Base-by-base conservation (phyloP, 2,329 filamentous ascomycete genomes). In the Myriangium duriaei region DNA sequence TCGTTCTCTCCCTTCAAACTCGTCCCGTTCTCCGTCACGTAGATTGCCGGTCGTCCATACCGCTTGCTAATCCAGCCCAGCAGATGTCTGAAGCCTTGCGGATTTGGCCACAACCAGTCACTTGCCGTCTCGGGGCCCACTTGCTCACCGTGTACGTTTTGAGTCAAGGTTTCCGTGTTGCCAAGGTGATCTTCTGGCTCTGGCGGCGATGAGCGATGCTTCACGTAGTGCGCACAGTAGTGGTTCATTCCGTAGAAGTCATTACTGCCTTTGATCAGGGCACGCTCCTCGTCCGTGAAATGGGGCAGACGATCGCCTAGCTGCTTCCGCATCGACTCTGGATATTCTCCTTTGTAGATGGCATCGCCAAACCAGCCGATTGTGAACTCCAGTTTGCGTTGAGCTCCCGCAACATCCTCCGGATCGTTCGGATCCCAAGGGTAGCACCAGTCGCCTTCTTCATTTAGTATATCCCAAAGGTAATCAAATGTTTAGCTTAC, bases 311-410 rank as follows among this genome's bases (percentile, higher is more conserved):
- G 75, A 54, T 79, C 69, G 40, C 84, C 83, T 12, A 92, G 75
- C 64, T 92, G 84, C 55, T 75, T 74, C 41, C 73, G 69, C 83
- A 92, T 92, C 42, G 79, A 85, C 43, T 74, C 81, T 5, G 85
- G 85, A 61, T 92, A 92, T 48, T 80, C 72, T 47, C 84, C 84
- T 44, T 79, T 74, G 68, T 92, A 92, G 54, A 93, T 74, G 21
- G 84, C 83, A 62, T 92, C 85, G 6, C 79, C 83, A 53, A 91
- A 92, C 84, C 85, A 92, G 36, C 74, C 76, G 57, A 88, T 92
- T 50, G 79, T 71, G 56, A 92, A 92, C 62, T 92, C 84, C 51
- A 88, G 75, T 65, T 87, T 87, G 54, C 83, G 79, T 51, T 82
- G 68, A 47, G 73, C 76, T 11, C 85, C 85, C 58, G 79, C 80